These are phyloP conservation scores for Neurospora discreta DNA, from an alignment of 495 filamentous ascomycete species.

Conservation along the genomic window DNA sequence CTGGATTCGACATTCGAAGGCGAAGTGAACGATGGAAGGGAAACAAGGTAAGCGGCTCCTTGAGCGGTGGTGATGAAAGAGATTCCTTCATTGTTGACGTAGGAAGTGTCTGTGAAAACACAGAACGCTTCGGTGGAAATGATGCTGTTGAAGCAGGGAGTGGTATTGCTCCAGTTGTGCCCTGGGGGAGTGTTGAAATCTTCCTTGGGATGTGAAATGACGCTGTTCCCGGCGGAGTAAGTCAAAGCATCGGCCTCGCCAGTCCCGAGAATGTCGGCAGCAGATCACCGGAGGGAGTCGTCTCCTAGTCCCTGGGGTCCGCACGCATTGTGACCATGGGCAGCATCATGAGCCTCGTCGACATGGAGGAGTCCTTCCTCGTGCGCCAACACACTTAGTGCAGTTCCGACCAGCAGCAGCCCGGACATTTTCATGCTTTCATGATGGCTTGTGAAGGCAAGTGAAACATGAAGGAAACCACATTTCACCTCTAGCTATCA, in stretches of 20 bases:
- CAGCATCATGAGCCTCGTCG: background rate
- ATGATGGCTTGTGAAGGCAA: background rate
- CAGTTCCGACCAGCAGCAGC: background rate
- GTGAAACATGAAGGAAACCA: background rate
- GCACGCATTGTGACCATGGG: background rate
- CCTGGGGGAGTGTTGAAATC: background rate
- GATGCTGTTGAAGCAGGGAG: slow-evolving; percentile 15
- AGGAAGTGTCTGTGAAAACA: slow-evolving; percentile 21
- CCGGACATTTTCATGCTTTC: background rate
- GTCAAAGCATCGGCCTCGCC: background rate
- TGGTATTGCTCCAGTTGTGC: slow-evolving; percentile 17
- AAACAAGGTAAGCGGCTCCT: slow-evolving; percentile 15
- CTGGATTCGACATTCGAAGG: slow-evolving; percentile 15
- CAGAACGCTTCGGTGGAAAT: slow-evolving; percentile 12
- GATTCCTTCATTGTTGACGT: slow-evolving; percentile 20
- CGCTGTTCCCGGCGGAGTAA: background rate
- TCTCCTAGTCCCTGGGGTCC: background rate
- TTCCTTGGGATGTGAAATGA: background rate
- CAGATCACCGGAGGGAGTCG: background rate
- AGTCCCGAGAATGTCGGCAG: background rate
- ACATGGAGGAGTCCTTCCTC: background rate
- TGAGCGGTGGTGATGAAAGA: slow-evolving; percentile 19
- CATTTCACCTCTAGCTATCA: background rate
- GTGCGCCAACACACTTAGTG: background rate
- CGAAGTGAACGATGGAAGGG: slow-evolving; percentile 13